Percentiles rank a stretch among this genome's conserved stretches.
These are phyloP conservation scores for Krasilnikovozyma curviuscula DNA, from an alignment of 768 basidiomycete species.

Conservation along the genomic window DNA sequence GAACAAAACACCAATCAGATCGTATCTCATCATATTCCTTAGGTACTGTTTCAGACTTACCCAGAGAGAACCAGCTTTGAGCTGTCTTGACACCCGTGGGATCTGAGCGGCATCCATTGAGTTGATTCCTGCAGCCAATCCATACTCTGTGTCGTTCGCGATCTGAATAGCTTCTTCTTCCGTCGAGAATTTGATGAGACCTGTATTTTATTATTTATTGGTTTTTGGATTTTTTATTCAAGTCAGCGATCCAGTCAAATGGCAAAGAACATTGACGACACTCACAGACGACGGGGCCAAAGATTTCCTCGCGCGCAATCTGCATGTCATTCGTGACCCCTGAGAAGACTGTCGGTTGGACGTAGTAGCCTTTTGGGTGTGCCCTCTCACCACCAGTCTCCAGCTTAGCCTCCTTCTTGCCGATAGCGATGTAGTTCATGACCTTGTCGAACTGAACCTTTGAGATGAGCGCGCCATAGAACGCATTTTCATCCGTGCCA, in stretches of 20 bases:
- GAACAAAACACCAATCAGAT: neutral
- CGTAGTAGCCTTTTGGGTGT: conserved; percentile 50
- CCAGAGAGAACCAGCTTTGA: conserved; percentile 70
- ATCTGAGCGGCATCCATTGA: conserved; percentile 57
- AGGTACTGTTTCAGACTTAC: conserved; percentile 32
- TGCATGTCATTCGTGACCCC: conserved; percentile 48
- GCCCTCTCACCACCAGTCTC: conserved; percentile 44
- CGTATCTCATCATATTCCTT: too few relatives aligned
- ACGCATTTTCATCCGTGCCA: conserved; percentile 41
- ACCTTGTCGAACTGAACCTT: conserved; percentile 28
- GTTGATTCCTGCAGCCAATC: conserved; percentile 73
- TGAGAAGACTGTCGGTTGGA: conserved; percentile 69
- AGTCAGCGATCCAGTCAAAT: neutral
- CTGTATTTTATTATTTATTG: conserved; percentile 29
- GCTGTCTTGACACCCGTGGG: conserved; percentile 44
- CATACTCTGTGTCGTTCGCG: conserved; percentile 76
- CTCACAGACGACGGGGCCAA: neutral
- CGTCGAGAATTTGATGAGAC: conserved; percentile 61
- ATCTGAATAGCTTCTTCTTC: conserved; percentile 69
- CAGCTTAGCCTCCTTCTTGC: conserved; percentile 51
- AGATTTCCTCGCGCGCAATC: conserved; percentile 41
- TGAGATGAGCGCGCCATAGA: conserved; percentile 42
- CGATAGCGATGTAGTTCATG: conserved; percentile 56
- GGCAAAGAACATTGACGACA: neutral
- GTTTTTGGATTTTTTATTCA: conserved; percentile 66